A percentile compares a stretch with the other conserved stretches of the same genome.
Conservation (phyloP, 495 filamentous ascomycete species). For the Lasiosphaeria ovina region DNA sequence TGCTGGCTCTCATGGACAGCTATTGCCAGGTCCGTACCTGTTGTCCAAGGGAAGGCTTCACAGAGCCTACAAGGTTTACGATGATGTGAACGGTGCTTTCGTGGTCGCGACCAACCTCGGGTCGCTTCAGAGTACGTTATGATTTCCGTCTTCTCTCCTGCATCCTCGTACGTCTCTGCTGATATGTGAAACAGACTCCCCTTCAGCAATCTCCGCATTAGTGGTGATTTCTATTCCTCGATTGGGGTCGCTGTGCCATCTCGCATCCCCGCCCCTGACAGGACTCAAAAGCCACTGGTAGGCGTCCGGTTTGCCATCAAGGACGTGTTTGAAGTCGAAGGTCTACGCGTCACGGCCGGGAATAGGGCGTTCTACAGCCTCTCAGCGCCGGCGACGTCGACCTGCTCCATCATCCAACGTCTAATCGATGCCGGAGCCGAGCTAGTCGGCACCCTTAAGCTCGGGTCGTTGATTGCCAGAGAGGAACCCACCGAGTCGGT, state of each 20-base stretch:
- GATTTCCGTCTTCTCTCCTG: not conserved
- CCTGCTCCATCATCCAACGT: conserved; percentile 44
- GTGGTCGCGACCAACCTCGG: conserved; percentile 1
- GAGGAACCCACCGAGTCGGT: conserved; percentile 49
- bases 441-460: conserved; percentile 56
- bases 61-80: not conserved
- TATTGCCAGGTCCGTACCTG: not conserved
- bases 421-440: conserved; percentile 56
- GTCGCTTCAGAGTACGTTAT: not conserved
- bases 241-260: not conserved
- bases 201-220: not conserved
- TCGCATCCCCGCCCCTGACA: not conserved
- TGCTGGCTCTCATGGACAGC: no score
- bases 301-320: not conserved
- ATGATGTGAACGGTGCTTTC: not conserved
- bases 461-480: conserved; percentile 53
- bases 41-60: not conserved
- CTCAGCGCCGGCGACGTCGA: conserved; percentile 42
- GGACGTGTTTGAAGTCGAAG: not conserved
- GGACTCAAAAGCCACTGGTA: not conserved
- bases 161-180: not conserved
- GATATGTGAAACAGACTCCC: not conserved
- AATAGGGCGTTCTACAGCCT: conserved; percentile 52
- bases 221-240: not conserved
- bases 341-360: conserved; percentile 23